Base-by-base conservation (phyloP, 2,329 filamentous ascomycete genomes). In the Trichoderma oligosporum region DNA sequence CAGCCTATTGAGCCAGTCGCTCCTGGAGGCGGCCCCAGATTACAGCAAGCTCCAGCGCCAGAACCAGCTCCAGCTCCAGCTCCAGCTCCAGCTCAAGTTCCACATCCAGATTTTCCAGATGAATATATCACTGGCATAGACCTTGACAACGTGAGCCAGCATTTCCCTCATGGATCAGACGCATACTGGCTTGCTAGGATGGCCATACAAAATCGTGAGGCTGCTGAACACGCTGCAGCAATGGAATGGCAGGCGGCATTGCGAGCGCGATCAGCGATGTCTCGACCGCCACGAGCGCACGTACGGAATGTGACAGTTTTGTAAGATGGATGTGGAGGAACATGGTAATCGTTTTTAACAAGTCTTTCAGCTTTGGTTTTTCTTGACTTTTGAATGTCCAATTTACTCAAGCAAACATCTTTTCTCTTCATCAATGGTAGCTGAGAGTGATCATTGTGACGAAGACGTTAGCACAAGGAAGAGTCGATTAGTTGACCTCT, bases 141-240 rank as follows among this genome's bases (percentile, higher is more conserved):
- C 1, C 2, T 56, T 16, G 53, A 56, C 8, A 39, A 56, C n/a
- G 53, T 56, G 6, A 56, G 53, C 16, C 42, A 38, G 8, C 29
- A 39, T 29, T 56, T 56, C n/a, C 42, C 25, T 8, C 53, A 47
- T 20, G 38, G 56, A 3, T 44, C 47, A 2, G 29, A 53, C 2
- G 39, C 14, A 3, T 53, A 54, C 22, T 57, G 56, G 56, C 22
- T 53, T 11, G 44, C 47, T 2, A 31, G 48, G 18, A 56, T 47
- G 45, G 36, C 36, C 25, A 42, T 48, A n/a, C 42, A 47, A 27
- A 42, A 38, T 11, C 54, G 45, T 9, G 45, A 49, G 20, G 45
- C 20, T 5, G 54, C 45, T 18, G 44, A 56, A 14, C 11, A 22
- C 20, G 45, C 54, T 2, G 45, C 35, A 9, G 54, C 31, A 33